Conservation (phyloP, 768 basidiomycete species). For the Leccinellum albellum region DNA sequence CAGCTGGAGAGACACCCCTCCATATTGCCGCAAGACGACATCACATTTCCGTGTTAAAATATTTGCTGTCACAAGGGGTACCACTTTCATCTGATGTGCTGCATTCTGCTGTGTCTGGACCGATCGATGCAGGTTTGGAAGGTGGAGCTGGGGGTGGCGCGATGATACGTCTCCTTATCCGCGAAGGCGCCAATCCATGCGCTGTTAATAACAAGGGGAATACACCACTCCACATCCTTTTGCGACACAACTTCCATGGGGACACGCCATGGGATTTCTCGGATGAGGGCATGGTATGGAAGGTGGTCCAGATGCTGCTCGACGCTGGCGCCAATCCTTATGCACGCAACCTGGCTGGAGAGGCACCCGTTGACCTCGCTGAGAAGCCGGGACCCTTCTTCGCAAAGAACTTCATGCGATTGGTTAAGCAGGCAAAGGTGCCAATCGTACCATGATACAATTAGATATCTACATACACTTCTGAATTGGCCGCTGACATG, state of each 20-base stretch:
- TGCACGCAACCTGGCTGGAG: background rate
- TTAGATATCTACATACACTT: background rate
- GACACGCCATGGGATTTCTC: background rate
- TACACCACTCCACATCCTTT: background rate
- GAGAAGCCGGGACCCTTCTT: background rate
- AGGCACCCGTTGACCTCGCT: background rate
- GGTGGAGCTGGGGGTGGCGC: background rate
- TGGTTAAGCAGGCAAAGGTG: background rate
- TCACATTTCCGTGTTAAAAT: background rate
- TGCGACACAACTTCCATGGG: background rate
- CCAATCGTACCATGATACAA: background rate
- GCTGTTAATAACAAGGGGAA: background rate
- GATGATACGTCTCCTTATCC: background rate
- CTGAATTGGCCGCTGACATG: too few species aligned
- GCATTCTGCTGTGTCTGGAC: background rate
- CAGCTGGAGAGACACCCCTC: background rate
- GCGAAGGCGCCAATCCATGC: background rate
- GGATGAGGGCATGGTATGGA: background rate
- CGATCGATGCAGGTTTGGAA: fast-evolving
- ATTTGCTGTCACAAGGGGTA: background rate
- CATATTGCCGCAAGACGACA: background rate
- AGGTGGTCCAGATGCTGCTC: background rate
- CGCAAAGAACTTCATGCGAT: background rate
- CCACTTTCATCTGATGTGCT: background rate
- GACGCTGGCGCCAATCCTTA: background rate